Base-by-base conservation (phyloP, 2,329 filamentous ascomycete species). In the Blastomyces silverae region DNA sequence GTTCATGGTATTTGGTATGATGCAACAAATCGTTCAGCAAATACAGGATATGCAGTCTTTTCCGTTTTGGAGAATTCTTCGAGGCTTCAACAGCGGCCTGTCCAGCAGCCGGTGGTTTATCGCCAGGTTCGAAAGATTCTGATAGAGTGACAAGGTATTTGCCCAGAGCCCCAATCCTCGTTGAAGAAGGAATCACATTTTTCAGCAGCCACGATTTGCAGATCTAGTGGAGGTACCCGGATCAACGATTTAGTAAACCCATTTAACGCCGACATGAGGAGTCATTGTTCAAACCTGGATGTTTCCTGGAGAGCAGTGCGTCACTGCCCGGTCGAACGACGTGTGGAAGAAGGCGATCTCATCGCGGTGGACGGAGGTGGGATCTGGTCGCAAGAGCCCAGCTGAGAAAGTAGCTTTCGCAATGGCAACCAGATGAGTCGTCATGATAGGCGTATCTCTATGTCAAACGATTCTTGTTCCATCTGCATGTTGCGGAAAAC, bases 161-260 rank as follows among this genome's bases (percentile, higher is more conserved):
- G 70, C 85, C 89, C 69, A 95, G 79, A 53, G 87, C 84, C 65
- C 81, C 79, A 69, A 86, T 83, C 71, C 91, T 87, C 69, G 83
- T 80, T 64, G 84, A 76, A 66, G 91, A 94, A 65, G 83, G 83
- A 71, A 85, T 82, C 73, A 93, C 81, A 79, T 91, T 85, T 71
- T 84, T 83, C 73, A 92, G 78, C 72, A 93, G 88, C 91, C 91
- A 96, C 78, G 85, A 82, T 84, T 92, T 96, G 84, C 90, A 92
- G 82, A 86, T 89, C 92, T 96, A 85, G 67, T 22, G 42, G 37
- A 65, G 37, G 34, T 64, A 64, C 64, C 69, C 65, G 63, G 55
- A 64, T 60, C 63, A 60, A 67, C 56, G 55, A 66, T 77, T 78
- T 78, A 78, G 77, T 74, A 75, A 69, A 70, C 69, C 68, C 67